Evolutionary conservation across 2,329 filamentous ascomycete species (phyloP).

Genomic region (Penicillium sp.): DNA sequence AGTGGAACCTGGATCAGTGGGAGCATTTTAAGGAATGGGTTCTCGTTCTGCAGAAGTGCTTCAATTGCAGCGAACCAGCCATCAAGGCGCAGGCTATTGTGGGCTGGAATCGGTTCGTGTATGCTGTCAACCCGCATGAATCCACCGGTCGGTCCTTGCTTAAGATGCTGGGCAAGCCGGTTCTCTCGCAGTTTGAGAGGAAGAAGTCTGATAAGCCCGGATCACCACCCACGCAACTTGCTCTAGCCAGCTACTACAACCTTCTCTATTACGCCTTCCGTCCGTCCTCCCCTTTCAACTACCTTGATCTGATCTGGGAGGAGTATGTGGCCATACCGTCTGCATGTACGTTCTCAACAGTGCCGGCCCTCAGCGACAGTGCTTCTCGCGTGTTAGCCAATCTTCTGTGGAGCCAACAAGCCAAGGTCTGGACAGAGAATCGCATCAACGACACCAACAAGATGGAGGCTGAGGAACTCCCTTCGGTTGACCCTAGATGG

Average conservation of each 20-base stretch:
- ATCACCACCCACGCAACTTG: constrained; percentile 50
- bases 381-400: constrained; percentile 68
- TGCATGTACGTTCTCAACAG: constrained; percentile 50
- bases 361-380: constrained; percentile 52
- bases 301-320: constrained; percentile 75
- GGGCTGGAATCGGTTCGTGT: constrained; percentile 83
- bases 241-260: constrained; percentile 70
- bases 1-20: constrained; percentile 62
- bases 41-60: constrained; percentile 71
- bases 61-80: constrained; percentile 69
- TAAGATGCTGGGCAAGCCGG: constrained; percentile 64
- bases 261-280: constrained; percentile 78
- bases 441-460: constrained; percentile 60
- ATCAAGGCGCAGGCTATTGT: constrained; percentile 73
- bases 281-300: constrained; percentile 60
- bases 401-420: constrained; percentile 52
- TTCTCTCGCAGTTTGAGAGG: constrained; percentile 64
- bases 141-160: constrained; percentile 53
- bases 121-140: constrained; percentile 62
- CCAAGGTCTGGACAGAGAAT: constrained; percentile 68
- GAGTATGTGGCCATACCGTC: constrained; percentile 65
- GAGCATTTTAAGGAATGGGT: constrained; percentile 70
- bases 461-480: constrained; percentile 68
- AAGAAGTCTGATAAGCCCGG: constrained; percentile 52
- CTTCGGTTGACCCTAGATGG: constrained; percentile 81